These are phyloP conservation scores for Friedmanniomyces simplex DNA, from an alignment of 495 filamentous ascomycete genomes.

Conservation along the genomic window DNA sequence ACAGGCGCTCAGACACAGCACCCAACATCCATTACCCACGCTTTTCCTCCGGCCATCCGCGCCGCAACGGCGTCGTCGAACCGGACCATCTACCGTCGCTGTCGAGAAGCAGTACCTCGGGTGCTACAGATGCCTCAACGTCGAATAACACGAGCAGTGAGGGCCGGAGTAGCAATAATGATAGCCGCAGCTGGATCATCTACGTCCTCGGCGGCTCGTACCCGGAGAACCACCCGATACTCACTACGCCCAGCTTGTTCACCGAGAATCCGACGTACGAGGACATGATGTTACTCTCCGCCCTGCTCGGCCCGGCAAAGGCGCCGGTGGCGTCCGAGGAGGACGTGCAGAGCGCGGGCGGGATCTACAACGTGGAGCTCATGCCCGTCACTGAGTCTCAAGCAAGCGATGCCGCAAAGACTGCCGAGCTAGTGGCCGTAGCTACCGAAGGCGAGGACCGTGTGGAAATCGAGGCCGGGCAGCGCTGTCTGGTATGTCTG, in stretches of 20 bases:
- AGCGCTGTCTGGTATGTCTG: slow-evolving; percentile 62
- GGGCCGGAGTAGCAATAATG: slow-evolving; percentile 13
- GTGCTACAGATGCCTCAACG: slow-evolving; percentile 14
- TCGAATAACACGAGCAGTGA: slow-evolving; percentile 6
- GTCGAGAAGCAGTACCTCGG: slow-evolving; percentile 30
- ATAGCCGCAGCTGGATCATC: slow-evolving; percentile 59
- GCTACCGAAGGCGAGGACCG: slow-evolving; percentile 34
- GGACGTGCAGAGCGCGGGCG: slow-evolving; percentile 56
- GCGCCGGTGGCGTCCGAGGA: slow-evolving; percentile 60
- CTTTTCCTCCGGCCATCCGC: slow-evolving; percentile 51
- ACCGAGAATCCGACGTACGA: slow-evolving; percentile 72
- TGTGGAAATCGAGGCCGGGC: slow-evolving; percentile 43
- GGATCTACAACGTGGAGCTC: slow-evolving; percentile 30
- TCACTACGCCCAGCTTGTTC: slow-evolving; percentile 66
- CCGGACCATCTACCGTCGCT: slow-evolving; percentile 44
- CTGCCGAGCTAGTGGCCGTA: slow-evolving; percentile 39
- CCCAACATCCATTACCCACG: slow-evolving; percentile 33
- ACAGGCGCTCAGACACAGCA: slow-evolving; percentile 18
- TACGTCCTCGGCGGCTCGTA: slow-evolving; percentile 70
- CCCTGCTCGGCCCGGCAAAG: slow-evolving; percentile 62
- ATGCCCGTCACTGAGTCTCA: background rate
- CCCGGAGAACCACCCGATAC: slow-evolving; percentile 65
- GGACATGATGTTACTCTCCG: slow-evolving; percentile 66
- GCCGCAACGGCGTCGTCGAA: slow-evolving; percentile 58
- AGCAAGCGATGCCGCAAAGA: slow-evolving; percentile 32